phyloP scores from a whole-genome alignment of 306 rosid species.

The Prunus kanzakura region DNA sequence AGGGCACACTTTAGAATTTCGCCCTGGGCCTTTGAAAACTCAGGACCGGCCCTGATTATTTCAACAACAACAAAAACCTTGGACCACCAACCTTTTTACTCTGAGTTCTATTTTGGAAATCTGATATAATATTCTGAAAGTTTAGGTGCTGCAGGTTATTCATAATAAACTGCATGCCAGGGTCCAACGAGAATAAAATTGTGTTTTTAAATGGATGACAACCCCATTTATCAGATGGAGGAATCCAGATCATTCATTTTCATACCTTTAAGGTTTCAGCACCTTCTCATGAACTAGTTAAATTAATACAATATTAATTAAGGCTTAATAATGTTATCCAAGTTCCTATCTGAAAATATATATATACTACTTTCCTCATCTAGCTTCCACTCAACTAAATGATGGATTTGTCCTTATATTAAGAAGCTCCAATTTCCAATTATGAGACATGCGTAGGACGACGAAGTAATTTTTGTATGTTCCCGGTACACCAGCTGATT shows the following conservation, averaged over 20 bases:
- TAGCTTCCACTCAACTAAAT: background rate
- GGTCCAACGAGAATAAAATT: too few relatives aligned
- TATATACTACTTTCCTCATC: background rate
- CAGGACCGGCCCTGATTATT: too few relatives aligned
- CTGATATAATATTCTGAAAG: too few relatives aligned
- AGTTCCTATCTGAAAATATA: background rate
- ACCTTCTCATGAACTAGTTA: background rate
- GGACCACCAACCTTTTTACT: background rate
- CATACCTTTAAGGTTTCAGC: background rate
- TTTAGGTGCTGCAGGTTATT: too few relatives aligned
- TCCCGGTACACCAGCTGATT: accelerated
- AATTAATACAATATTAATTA: background rate
- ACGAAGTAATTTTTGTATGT: too few relatives aligned
- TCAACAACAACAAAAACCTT: background rate
- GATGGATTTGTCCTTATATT: background rate
- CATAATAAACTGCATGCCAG: too few relatives aligned
- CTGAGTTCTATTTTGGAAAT: background rate
- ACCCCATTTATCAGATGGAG: too few relatives aligned
- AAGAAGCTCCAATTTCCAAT: background rate
- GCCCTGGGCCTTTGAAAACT: too few relatives aligned
- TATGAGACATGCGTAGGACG: too few relatives aligned
- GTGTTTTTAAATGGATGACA: background rate
- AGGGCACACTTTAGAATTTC: too few relatives aligned
- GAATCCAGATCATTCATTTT: conserved; percentile 15
- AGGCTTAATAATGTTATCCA: conserved; percentile 1